Evolutionary conservation across 106 monocot genomes (phyloP), one percentile per base, ranked within the genome.

Genomic region (Apostasia shenzhenica): DNA sequence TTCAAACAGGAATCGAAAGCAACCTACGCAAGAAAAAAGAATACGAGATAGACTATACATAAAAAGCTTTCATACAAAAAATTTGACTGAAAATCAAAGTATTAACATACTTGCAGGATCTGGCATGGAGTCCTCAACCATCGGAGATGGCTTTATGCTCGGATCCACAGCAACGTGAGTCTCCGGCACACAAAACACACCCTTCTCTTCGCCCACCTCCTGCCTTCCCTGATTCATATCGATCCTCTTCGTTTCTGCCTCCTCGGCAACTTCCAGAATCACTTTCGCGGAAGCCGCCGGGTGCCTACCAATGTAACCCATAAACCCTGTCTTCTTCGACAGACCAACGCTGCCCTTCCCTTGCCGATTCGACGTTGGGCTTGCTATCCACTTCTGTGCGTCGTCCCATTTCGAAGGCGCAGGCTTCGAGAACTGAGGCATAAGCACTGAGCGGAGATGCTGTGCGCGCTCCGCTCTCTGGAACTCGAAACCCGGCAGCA

Each of bases 321-420:
- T 41, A 14, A 86, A 60, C 11, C 69, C 81, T 11, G 76, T 49
- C 50, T 72, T 97, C 77, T 76, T 86, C 0, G 59, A 45, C 52
- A 75, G 73, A 38, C 14, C 14, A 13, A 48, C 63, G 5, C 74
- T 68, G 40, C 59, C 65, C 56, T 87, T 86, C 43, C 70, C 78
- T 3, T 40, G 48, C 2, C 71, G 62, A 58, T 71, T 85, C 14
- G 82, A 75, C 0, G 78, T 94, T 5, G 90, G 94, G 79, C 94
- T 94, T 4, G 82, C 84, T 45, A 94, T 94, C 94, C 94, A 94
- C 68, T 94, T 94, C 76, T 94, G 68, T 1, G 94, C 94, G 42
- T 94, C 87, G 59, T 94, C 94, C 94, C 94, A 94, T 60, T 94
- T 94, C 0, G 94, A 94, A 14, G 90, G 94, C 4, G 88, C 73